Percentiles rank a stretch among this genome's conserved stretches.
phyloP scores from a whole-genome alignment of 73 alveolate genomes.

The Paramecium caudatum region DNA sequence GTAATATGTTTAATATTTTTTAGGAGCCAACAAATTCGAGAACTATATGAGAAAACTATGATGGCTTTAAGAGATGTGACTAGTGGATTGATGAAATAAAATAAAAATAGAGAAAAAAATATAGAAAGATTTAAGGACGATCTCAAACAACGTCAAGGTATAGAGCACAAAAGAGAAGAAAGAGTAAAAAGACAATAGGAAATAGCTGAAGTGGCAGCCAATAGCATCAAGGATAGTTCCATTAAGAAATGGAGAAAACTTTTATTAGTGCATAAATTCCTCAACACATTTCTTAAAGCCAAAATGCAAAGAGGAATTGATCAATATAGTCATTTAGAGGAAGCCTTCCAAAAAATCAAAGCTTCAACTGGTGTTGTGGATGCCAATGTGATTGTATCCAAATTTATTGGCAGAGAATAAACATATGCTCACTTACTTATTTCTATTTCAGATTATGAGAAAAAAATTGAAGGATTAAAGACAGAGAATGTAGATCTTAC shows the following conservation, averaged over 20 bases:
- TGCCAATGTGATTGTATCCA: conserved; percentile 71
- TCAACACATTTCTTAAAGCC: conserved; percentile 59
- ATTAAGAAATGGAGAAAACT: conserved; percentile 77
- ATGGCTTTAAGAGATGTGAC: neutral
- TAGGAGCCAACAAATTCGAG: conserved; percentile 21
- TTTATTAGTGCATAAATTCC: conserved; percentile 69
- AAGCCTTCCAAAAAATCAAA: conserved; percentile 71
- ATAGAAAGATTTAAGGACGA: conserved; percentile 61
- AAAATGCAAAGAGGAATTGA: conserved; percentile 73
- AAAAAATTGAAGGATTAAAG: conserved; percentile 55
- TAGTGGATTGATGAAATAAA: conserved; percentile 58
- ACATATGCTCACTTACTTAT: conserved; percentile 70
- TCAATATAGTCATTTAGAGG: conserved; percentile 43
- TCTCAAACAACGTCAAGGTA: conserved; percentile 20
- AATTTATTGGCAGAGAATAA: conserved; percentile 73
- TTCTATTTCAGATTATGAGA: conserved; percentile 73
- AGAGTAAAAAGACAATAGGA: conserved; percentile 75
- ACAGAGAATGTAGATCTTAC: conserved; percentile 57
- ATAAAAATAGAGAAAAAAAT: conserved; percentile 68
- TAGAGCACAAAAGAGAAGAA: conserved; percentile 74
- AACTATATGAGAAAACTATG: neutral
- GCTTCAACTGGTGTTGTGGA: conserved; percentile 75
- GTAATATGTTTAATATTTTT: neutral
- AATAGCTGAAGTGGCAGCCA: conserved; percentile 78
- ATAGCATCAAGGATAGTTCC: conserved; percentile 68